Evolutionary conservation across 2,329 filamentous ascomycete species (phyloP), one percentile per base, ranked within the genome.

Genomic region (Fusarium camptoceras): DNA sequence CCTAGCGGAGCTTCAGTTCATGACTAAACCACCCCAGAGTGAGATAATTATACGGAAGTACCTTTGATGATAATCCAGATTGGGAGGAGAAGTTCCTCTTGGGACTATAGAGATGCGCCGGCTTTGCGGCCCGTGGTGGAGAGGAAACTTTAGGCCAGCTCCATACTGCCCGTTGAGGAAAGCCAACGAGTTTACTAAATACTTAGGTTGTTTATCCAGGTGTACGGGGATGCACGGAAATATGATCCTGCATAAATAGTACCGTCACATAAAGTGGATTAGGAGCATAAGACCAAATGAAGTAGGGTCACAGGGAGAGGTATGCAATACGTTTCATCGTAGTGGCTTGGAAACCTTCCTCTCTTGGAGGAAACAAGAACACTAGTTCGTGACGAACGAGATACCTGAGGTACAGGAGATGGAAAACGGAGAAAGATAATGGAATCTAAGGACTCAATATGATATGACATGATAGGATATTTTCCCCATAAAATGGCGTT

Each of bases 121-220:
- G 57, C 48, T 62, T 22, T 48, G 46, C 66, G 66, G 66, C 57
- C 56, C 66, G 57, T 64, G 37, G 66, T 56, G 67, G 66, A 67
- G 62, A 64, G 58, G 24, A 27, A 43, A 47, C 15, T 37, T 37
- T 18, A 37, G 9, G 20, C 22, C 41, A 20, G 11, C 18, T 42
- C 24, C 24, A 25, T 43, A 25, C 22, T 53, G 41, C 34, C 31
- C 46, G 54, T 24, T 44, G 51, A 24, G 37, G 51, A 25, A 46
- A n/a, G 18, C 24, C 43, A 39, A 16, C 53, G 10, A 37, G 24
- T 18, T 27, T 18, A 8, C 43, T 37, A 11, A 18, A 30, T 15
- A 49, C 27, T 47, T 22, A 30, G 12, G 18, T 24, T 37, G 46
- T 39, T 24, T 55, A 22, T 28, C 12, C 15, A 47, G 22, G 24